Base-by-base conservation (phyloP, 176 grass and related monocot species). In the Oryza glaberrima region DNA sequence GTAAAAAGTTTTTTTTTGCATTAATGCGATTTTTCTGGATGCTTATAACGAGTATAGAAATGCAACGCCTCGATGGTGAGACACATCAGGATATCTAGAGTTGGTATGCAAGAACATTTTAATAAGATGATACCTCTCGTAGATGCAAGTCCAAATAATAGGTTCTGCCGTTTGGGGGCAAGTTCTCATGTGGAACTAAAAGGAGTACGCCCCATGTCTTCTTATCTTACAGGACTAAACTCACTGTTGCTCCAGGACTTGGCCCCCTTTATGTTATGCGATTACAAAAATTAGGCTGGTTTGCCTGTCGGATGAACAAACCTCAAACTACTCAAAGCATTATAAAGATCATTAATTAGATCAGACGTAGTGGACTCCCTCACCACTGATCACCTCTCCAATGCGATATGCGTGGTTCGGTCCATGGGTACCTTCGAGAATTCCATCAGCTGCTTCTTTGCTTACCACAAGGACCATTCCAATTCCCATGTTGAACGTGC, bases 401-500 rank as follows among this genome's bases (percentile, higher is more conserved):
- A 98, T 94, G 38, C n/a, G 70, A 81, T 89, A 94, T n/a, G 87
- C 81, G 0, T 26, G 73, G 20, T 45, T 82, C 0, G 79, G 75
- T 11, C 72, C 89, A 49, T 68, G 78, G 49, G 26, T 73, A 25
- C 81, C 89, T 35, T 72, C 14, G 0, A 98, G 80, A 80, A 98
- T 90, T 83, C 66, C 77, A 40, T 86, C 83, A 6, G 80, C 89
- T 9, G 87, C 70, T 12, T 92, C 89, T 20, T 76, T 90, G 80
- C 88, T 90, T 28, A 94, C 81, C 10, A 95, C 89, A 48, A 98
- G 80, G 67, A 95, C 96, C 96, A 98, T 98, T 30, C 96, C 96
- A 0, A 95, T 85, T 1, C 93, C 96, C 96, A 98, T 98, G 63
- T 98, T 98, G 83, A 98, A 98, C 3, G 93, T 98, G 68, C 93